A percentile compares a stretch with the other conserved stretches of the same genome.
Conservation (phyloP, 345 rosid species). For the Dipteronia sinensis region DNA sequence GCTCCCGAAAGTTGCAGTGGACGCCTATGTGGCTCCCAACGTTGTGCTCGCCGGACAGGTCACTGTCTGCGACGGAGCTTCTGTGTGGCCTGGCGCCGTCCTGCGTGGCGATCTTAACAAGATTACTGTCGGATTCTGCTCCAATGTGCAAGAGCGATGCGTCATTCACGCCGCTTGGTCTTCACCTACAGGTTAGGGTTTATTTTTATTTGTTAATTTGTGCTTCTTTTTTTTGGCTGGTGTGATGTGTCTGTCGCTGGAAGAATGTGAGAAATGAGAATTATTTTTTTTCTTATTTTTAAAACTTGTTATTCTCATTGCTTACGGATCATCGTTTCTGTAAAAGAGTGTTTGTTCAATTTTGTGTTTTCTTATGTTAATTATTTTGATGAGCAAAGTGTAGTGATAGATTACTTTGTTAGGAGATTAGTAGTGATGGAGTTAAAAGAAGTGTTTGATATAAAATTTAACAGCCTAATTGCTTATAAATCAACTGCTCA, state of each 20-base stretch:
- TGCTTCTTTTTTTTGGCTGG: not conserved
- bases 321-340: not conserved
- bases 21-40: slow-evolving; percentile 92
- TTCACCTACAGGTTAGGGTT: slow-evolving; percentile 78
- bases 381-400: not conserved
- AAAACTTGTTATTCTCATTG: not conserved
- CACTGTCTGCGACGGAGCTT: slow-evolving; percentile 78
- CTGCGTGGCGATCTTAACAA: slow-evolving; percentile 97
- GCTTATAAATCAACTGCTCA: not conserved
- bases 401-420: not conserved
- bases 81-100: slow-evolving; percentile 91
- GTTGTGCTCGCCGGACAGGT: slow-evolving; percentile 95
- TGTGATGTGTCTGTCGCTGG: not conserved
- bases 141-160: slow-evolving; percentile 91
- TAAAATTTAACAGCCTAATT: not conserved
- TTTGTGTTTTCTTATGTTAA: not conserved
- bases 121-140: slow-evolving; percentile 87
- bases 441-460: not conserved
- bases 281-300: not conserved
- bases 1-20: slow-evolving; percentile 94
- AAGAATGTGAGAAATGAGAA: not conserved
- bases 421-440: not conserved
- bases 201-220: not conserved
- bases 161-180: slow-evolving; percentile 98
- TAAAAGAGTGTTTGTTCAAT: too few species aligned